Conservation (phyloP, 345 rosid genomes). For the Arabidopsis arenosa region DNA sequence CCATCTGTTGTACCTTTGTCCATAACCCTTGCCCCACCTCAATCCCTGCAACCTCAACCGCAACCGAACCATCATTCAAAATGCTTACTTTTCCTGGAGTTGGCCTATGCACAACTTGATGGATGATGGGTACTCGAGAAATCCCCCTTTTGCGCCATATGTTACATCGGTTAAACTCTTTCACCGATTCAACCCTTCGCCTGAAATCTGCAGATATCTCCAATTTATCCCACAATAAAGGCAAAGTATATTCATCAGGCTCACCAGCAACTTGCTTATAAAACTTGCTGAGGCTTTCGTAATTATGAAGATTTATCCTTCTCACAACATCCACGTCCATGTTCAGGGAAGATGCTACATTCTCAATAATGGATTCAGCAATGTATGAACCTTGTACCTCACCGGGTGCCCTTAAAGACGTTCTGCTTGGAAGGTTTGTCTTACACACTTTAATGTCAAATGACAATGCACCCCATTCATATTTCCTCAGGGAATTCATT, state of each 20-base stretch:
- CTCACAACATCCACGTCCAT: constrained; percentile 72
- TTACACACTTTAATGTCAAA: constrained; percentile 85
- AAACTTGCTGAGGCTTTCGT: constrained; percentile 60
- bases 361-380: constrained; percentile 80
- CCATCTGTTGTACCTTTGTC: constrained; percentile 92
- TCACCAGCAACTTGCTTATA: constrained; percentile 57
- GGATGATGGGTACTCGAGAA: constrained; percentile 70
- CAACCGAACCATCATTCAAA: constrained; percentile 79
- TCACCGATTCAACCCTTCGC: constrained; percentile 53
- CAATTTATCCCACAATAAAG: constrained; percentile 74
- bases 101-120: constrained; percentile 50
- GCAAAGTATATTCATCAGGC: constrained; percentile 72
- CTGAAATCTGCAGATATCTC: constrained; percentile 56
- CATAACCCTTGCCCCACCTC: constrained; percentile 95
- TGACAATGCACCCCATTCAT: constrained; percentile 84
- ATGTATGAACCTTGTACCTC: constrained; percentile 84
- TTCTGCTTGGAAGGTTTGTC: constrained; percentile 74
- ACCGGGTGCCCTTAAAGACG: constrained; percentile 89
- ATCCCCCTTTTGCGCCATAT: constrained; percentile 79
- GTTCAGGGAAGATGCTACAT: constrained; percentile 72
- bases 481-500: constrained; percentile 57
- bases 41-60: constrained; percentile 86
- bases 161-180: constrained; percentile 61
- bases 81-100: constrained; percentile 88
- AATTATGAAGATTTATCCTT: constrained; percentile 66